Conservation (phyloP, 1,139 yeast species). For the Pichia sp. region DNA sequence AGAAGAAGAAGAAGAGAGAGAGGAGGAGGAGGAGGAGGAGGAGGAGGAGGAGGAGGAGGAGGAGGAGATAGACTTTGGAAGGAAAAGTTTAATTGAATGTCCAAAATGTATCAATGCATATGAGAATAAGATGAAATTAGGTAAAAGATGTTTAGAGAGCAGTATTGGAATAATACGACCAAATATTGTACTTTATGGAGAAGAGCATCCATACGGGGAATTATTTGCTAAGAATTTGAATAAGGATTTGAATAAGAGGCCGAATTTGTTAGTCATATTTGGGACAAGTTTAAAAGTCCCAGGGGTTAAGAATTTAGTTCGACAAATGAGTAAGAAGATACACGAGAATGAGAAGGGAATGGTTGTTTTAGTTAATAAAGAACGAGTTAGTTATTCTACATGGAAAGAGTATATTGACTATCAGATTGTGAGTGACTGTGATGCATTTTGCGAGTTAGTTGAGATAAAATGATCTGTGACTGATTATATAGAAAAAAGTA, state of each 20-base stretch:
- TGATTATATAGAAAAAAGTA: too few relatives aligned
- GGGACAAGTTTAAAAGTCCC: conserved; percentile 74
- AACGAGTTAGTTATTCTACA: conserved; percentile 37
- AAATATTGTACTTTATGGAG: conserved; percentile 71
- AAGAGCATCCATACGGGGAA: conserved; percentile 70
- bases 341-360: conserved; percentile 53
- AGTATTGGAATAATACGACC: conserved; percentile 62
- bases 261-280: conserved; percentile 61
- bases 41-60: too few relatives aligned
- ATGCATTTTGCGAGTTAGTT: conserved; percentile 59
- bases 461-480: too few relatives aligned
- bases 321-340: conserved; percentile 48
- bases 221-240: conserved; percentile 52
- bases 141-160: conserved; percentile 52
- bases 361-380: conserved; percentile 58
- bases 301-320: conserved; percentile 66
- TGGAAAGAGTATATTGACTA: conserved; percentile 63
- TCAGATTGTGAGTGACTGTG: conserved; percentile 77
- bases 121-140: conserved; percentile 47
- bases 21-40: too few relatives aligned
- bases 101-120: conserved; percentile 48
- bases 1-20: too few relatives aligned
- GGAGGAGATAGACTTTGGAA: too few relatives aligned
- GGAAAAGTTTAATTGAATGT: conserved; percentile 49
- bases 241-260: conserved; percentile 47